Evolutionary conservation across 225 moss, liverwort and hornwort genomes (phyloP), one percentile per base, ranked within the genome.

Genomic region (Rhytidiadelphus loreus): DNA sequence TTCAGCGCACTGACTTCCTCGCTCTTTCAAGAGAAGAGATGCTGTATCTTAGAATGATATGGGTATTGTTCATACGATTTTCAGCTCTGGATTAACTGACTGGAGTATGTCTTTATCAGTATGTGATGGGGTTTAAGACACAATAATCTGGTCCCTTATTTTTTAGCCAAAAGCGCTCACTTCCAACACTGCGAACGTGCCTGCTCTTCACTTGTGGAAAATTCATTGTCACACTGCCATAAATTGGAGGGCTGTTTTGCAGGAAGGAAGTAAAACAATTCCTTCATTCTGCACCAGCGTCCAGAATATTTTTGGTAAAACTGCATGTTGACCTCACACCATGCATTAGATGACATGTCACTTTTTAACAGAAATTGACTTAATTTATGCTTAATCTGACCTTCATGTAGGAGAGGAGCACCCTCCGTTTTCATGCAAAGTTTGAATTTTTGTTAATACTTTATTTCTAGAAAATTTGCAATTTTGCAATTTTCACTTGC

Each of bases 291-390:
- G 19, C 30, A 74, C 6, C 10, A 11, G 6, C 16, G 6, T 71
- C 5, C 9, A 9, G 9, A 2, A 44, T 41, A 1, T 25, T 3
- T 71, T 6, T 46, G 3, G 17, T n/a, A n/a, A n/a, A n/a, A n/a
- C n/a, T n/a, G n/a, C 23, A 16, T 43, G 12, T 50, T 50, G 50
- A 50, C 50, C 52, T 50, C 50, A 50, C 10, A 50, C 50, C 11
- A 50, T 50, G 9, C 50, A 11, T 11, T 11, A 50, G 50, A 50
- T 50, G 50, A 50, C 11, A 50, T 50, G 50, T 50, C 14, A 50
- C 50, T 50, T 50, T 13, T 50, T 50, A 50, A 50, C 50, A 50
- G 14, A 50, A 50, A 50, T n/a, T 50, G 50, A 50, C 50, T 50
- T 13, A 50, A 13, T 50, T 50, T 50, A 13, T 50, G 50, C 50